Evolutionary conservation across 164 flowering plant species (phyloP).

Genomic region (Platanus orientalis): DNA sequence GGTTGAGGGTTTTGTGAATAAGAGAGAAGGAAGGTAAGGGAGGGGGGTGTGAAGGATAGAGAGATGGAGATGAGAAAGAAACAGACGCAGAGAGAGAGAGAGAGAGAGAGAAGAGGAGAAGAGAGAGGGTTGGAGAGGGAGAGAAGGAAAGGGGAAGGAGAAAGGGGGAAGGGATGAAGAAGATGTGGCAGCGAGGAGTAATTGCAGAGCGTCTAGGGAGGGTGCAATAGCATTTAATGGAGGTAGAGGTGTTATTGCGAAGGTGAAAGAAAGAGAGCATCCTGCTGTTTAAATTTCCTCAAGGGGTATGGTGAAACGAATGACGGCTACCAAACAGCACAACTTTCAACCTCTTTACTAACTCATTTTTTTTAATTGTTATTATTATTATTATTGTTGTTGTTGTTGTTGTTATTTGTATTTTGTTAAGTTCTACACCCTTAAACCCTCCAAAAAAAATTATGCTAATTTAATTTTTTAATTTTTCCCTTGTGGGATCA

Average conservation of each 20-base stretch:
- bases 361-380: background rate
- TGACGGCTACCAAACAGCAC: constrained; percentile 46
- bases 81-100: no score
- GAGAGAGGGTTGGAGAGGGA: no score
- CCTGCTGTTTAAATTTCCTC: constrained; percentile 12
- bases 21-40: background rate
- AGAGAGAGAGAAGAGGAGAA: no score
- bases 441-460: background rate
- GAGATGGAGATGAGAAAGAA: background rate
- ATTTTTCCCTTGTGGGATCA: background rate
- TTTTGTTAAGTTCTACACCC: background rate
- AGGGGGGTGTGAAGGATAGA: background rate
- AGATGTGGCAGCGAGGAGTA: constrained; percentile 30
- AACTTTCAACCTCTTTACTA: background rate
- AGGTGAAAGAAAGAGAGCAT: constrained; percentile 15
- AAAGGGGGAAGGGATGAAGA: no score
- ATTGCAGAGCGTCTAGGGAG: constrained; percentile 27
- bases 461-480: no score
- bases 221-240: constrained; percentile 34
- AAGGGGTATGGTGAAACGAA: constrained; percentile 26
- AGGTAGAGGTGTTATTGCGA: constrained; percentile 26
- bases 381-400: no score
- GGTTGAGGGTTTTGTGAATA: background rate
- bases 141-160: background rate
- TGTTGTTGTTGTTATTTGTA: no score